Percentiles rank a stretch among this genome's conserved stretches.
These are phyloP conservation scores for Medakamo hakoo DNA, from an alignment of 139 green algal species.

Conservation along the genomic window DNA sequence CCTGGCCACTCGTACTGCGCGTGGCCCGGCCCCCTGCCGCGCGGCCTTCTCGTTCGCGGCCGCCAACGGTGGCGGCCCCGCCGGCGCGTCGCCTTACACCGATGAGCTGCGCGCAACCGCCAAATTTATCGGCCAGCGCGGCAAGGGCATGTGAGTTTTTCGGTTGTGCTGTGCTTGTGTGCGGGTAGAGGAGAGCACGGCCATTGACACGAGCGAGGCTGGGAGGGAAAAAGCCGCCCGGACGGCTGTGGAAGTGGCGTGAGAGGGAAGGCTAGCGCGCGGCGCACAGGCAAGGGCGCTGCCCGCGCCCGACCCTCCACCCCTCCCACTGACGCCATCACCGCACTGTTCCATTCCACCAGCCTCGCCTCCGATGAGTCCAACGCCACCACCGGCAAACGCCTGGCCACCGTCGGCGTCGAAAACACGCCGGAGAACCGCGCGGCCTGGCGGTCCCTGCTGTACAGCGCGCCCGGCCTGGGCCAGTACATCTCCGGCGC, in stretches of 20 bases:
- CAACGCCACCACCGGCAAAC: constrained; percentile 75
- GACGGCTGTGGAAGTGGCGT: too few relatives aligned
- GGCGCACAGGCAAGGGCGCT: neutral
- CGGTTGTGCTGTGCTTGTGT: too few relatives aligned
- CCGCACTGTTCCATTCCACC: neutral
- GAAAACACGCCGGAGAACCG: constrained; percentile 78
- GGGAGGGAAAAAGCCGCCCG: too few relatives aligned
- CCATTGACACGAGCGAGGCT: too few relatives aligned
- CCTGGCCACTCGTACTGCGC: neutral
- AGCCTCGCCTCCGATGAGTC: constrained; percentile 65
- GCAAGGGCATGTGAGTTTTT: constrained; percentile 11
- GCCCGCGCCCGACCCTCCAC: neutral
- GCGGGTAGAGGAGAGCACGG: too few relatives aligned
- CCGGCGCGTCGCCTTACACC: constrained; percentile 26
- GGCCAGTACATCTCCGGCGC: constrained; percentile 79
- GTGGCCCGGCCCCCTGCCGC: neutral
- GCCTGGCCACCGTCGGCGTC: constrained; percentile 55
- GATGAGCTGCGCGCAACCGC: constrained; percentile 55
- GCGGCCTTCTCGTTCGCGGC: neutral
- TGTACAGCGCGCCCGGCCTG: constrained; percentile 63
- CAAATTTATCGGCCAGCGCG: constrained; percentile 42
- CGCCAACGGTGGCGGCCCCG: neutral
- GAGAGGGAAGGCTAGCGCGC: too few relatives aligned
- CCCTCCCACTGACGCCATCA: neutral
- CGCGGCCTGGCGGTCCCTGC: constrained; percentile 57